Percentiles rank a stretch among this genome's conserved stretches.
phyloP scores from a whole-genome alignment of 257 asterid species.

The Penstemon eatonii region DNA sequence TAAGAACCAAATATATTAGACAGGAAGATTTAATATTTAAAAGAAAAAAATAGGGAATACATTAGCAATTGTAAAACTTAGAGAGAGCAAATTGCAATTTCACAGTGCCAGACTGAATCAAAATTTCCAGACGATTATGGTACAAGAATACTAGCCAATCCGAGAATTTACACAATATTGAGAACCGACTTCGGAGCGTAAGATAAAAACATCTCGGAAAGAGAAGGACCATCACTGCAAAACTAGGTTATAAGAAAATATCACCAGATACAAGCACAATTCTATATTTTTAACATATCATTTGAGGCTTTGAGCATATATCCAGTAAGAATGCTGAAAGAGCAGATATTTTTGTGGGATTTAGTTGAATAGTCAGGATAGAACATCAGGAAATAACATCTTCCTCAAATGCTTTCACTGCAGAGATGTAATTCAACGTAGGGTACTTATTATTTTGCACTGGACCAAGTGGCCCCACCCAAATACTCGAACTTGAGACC shows the following conservation, averaged over 20 bases:
- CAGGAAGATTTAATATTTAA: constrained; percentile 1
- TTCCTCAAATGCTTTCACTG: not conserved
- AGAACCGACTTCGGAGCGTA: constrained; percentile 2
- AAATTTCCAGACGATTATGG: constrained; percentile 3
- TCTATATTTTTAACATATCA: not conserved
- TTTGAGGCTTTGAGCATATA: not conserved
- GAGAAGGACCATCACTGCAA: not conserved
- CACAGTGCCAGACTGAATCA: constrained; percentile 1
- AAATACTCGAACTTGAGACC: not conserved
- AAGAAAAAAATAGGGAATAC: not conserved
- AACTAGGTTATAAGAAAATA: not conserved
- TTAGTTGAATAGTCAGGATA: not conserved
- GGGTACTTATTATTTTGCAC: not conserved
- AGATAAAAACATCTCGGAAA: not conserved
- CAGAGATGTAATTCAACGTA: not conserved
- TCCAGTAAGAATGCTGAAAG: not conserved
- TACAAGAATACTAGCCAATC: constrained; percentile 8
- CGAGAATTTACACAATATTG: not conserved
- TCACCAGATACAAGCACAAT: not conserved
- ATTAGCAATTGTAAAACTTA: not conserved
- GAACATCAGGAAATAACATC: not conserved
- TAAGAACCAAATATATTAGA: constrained; percentile 28
- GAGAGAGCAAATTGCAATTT: not conserved
- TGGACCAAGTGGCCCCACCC: not conserved
- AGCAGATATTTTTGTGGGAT: too few species aligned